Conservation (phyloP, 805 yeast species). For the Saturnispora mendoncae region DNA sequence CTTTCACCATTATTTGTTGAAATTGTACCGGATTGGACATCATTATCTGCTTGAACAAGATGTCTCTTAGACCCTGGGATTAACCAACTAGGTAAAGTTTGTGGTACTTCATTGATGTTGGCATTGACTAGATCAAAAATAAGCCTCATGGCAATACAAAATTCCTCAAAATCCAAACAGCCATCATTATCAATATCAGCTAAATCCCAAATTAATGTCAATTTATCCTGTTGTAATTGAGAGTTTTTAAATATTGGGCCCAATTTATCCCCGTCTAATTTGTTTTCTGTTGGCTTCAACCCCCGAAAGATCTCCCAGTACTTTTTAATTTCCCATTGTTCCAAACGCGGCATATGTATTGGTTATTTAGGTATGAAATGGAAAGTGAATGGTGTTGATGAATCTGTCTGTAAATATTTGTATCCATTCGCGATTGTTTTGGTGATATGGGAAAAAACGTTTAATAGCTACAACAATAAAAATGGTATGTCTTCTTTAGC, state of each 20-base stretch:
- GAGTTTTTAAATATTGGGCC: constrained; percentile 84
- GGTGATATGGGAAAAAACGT: too few species aligned
- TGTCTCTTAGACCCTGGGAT: constrained; percentile 85
- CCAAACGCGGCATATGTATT: constrained; percentile 51
- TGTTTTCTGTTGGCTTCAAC: constrained; percentile 69
- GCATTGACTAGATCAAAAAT: constrained; percentile 88
- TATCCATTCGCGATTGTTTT: too few species aligned
- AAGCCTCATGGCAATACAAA: constrained; percentile 93
- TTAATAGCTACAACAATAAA: too few species aligned
- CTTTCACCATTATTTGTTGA: constrained; percentile 24
- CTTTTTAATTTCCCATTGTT: constrained; percentile 92
- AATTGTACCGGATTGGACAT: constrained; percentile 32
- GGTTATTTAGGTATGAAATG: background rate
- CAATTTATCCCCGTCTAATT: constrained; percentile 77
- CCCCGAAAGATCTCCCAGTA: constrained; percentile 98
- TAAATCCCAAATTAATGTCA: constrained; percentile 82
- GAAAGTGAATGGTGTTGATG: background rate
- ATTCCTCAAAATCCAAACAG: constrained; percentile 89
- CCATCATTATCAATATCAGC: constrained; percentile 94
- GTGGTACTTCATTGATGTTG: constrained; percentile 47
- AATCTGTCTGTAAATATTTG: too few species aligned
- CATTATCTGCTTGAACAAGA: constrained; percentile 73
- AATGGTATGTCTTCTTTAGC: too few species aligned
- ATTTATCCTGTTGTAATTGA: constrained; percentile 64
- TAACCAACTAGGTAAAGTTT: constrained; percentile 79